These are phyloP conservation scores for Trichoderma asperelloides DNA, from an alignment of 495 filamentous ascomycete species.

Conservation along the genomic window DNA sequence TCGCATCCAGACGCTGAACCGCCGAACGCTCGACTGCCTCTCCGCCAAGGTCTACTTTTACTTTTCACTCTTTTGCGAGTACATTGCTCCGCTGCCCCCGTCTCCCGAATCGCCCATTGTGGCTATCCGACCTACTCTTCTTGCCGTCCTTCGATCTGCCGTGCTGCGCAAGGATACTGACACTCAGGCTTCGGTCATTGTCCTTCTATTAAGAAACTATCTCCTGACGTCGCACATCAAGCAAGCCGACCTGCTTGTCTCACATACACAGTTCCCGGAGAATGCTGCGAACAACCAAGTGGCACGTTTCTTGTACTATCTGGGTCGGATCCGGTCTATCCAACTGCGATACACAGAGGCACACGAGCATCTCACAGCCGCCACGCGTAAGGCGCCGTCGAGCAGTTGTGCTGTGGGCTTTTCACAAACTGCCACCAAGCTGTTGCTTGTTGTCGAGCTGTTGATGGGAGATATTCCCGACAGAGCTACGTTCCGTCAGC, in stretches of 20 bases:
- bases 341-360: constrained; percentile 94
- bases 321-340: constrained; percentile 91
- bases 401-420: constrained; percentile 84
- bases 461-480: constrained; percentile 99
- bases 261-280: constrained; percentile 86
- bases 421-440: constrained; percentile 88
- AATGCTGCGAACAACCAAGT: constrained; percentile 96
- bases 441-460: constrained; percentile 88
- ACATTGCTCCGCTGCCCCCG: constrained; percentile 75
- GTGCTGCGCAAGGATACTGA: constrained; percentile 93
- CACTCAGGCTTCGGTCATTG: constrained; percentile 90
- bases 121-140: constrained; percentile 73
- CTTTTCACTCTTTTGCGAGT: constrained; percentile 87
- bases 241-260: constrained; percentile 90
- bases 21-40: constrained; percentile 85
- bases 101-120: constrained; percentile 77
- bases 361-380: constrained; percentile 85
- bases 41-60: constrained; percentile 97
- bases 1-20: constrained; percentile 79
- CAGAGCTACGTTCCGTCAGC: constrained; percentile 81
- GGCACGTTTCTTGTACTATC: constrained; percentile 89
- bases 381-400: constrained; percentile 88
- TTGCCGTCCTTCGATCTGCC: constrained; percentile 83
- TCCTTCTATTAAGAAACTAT: constrained; percentile 90
- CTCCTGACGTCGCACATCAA: constrained; percentile 92